These are phyloP conservation scores for Colletotrichum graminicola DNA, from an alignment of 2,329 filamentous ascomycete genomes.

Conservation along the genomic window DNA sequence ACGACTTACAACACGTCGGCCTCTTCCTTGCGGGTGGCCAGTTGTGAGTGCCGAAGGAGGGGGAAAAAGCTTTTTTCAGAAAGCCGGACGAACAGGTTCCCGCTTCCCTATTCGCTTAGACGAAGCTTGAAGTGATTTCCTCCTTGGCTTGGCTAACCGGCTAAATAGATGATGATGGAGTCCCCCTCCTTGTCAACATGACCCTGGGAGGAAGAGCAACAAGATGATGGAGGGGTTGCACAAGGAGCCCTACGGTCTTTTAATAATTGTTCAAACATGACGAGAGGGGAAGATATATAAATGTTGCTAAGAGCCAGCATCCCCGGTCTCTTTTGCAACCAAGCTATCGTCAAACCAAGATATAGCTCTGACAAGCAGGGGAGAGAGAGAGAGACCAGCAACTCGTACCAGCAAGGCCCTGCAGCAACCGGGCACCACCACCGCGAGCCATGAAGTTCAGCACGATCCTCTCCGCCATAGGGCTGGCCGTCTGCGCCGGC, in stretches of 20 bases:
- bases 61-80: constrained; percentile 12
- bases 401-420: neutral
- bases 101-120: neutral
- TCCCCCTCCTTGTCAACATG: constrained; percentile 13
- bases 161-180: constrained; percentile 21
- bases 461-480: constrained; percentile 35
- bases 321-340: neutral
- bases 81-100: neutral
- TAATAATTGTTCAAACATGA: neutral
- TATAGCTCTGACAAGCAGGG: neutral
- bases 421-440: neutral
- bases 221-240: constrained; percentile 15
- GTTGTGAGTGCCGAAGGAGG: constrained; percentile 9
- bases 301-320: neutral
- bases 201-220: constrained; percentile 30
- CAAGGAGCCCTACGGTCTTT: constrained; percentile 3
- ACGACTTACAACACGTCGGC: constrained; percentile 7
- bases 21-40: neutral
- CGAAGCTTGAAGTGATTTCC: constrained; percentile 4
- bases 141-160: constrained; percentile 12
- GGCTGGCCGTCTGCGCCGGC: constrained; percentile 42
- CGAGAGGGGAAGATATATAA: constrained; percentile 27
- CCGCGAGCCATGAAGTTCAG: constrained; percentile 34
- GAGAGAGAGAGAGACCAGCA: too few relatives aligned
- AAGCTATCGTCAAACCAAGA: neutral